A percentile compares a stretch with the other conserved stretches of the same genome.
Evolutionary conservation across 495 filamentous ascomycete species (phyloP).

Genomic region (Daldinia caldariorum): DNA sequence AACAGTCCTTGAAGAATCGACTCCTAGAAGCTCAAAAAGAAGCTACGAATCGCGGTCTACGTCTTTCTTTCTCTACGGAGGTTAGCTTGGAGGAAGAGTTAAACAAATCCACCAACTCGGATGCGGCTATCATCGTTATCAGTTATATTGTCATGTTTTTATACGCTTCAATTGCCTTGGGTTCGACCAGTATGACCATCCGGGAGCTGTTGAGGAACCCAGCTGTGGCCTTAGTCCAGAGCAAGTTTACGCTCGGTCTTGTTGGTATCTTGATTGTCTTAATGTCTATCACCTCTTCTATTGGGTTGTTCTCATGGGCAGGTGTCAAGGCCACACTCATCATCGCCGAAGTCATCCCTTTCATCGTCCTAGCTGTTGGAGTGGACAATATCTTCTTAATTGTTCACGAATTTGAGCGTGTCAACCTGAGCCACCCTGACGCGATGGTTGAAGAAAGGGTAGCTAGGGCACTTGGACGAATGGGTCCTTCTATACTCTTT

Average conservation of each 20-base stretch:
- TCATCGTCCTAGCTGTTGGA: conserved; percentile 93
- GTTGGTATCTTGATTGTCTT: conserved; percentile 93
- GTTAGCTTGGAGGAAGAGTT: conserved; percentile 91
- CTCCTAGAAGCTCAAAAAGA: conserved; percentile 80
- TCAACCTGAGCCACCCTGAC: conserved; percentile 89
- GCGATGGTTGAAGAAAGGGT: conserved; percentile 85
- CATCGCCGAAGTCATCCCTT: conserved; percentile 98
- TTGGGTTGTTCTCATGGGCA: conserved; percentile 88
- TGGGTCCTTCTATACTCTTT: conserved; percentile 96
- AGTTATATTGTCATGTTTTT: conserved; percentile 99
- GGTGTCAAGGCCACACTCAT: conserved; percentile 95
- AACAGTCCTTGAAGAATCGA: conserved; percentile 75
- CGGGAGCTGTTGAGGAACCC: conserved; percentile 81
- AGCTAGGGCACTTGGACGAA: conserved; percentile 85
- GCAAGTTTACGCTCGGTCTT: conserved; percentile 92
- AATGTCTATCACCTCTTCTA: conserved; percentile 95
- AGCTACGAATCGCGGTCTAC: conserved; percentile 77
- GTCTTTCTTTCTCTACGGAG: conserved; percentile 94
- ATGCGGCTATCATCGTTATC: conserved; percentile 95
- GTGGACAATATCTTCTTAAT: conserved; percentile 99
- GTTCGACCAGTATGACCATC: conserved; percentile 82
- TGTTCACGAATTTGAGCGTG: conserved; percentile 95
- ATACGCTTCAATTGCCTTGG: conserved; percentile 91
- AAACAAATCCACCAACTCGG: conserved; percentile 96
- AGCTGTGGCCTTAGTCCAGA: conserved; percentile 84